Evolutionary conservation across 2,329 filamentous ascomycete genomes (phyloP).

Genomic region (Aquanectria penicillioides): DNA sequence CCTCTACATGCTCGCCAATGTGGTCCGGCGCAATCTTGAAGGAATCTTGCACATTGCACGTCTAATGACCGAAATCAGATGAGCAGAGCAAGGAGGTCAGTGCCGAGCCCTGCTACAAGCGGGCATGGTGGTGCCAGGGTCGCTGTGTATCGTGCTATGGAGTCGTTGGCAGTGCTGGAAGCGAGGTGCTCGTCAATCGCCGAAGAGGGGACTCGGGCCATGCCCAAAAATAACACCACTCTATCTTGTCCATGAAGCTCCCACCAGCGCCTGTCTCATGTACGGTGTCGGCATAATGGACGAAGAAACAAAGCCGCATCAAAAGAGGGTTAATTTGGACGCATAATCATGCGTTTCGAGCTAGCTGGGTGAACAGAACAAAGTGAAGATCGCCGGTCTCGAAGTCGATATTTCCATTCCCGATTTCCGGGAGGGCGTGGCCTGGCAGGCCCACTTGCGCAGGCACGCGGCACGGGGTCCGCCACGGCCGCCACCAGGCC

Average conservation of each 20-base stretch:
- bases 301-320: neutral
- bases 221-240: too few relatives aligned
- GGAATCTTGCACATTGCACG: too few relatives aligned
- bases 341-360: conserved; percentile 17
- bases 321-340: neutral
- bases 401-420: conserved; percentile 4
- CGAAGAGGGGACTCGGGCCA: neutral
- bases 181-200: conserved; percentile 34
- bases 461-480: conserved; percentile 24
- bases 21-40: too few relatives aligned
- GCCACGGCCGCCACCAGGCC: conserved; percentile 24
- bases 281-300: neutral
- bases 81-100: conserved; percentile 14
- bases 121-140: conserved; percentile 14
- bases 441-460: conserved; percentile 29
- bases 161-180: neutral
- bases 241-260: neutral
- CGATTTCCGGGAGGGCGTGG: conserved; percentile 10
- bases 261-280: neutral
- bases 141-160: conserved; percentile 5
- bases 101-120: conserved; percentile 13
- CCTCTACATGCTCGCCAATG: too few relatives aligned
- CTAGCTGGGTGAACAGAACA: conserved; percentile 2
- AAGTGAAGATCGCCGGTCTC: conserved; percentile 5
- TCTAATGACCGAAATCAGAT: conserved; percentile 5